Percentiles rank a stretch among this genome's conserved stretches.
Evolutionary conservation across 176 grass and related monocot species (phyloP).

Genomic region (Canna indica): DNA sequence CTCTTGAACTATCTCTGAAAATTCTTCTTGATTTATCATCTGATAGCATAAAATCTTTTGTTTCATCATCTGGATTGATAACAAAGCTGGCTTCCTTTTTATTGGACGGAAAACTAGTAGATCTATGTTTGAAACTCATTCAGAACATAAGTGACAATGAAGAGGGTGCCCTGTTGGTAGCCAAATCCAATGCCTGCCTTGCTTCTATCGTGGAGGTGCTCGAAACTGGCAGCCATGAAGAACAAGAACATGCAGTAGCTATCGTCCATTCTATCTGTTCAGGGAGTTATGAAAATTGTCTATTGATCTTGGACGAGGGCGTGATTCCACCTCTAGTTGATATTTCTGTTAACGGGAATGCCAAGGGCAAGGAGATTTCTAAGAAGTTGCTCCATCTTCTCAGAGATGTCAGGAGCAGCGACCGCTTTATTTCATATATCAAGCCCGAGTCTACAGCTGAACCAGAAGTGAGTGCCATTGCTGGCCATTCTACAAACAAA

Average conservation of each 20-base stretch:
- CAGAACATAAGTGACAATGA: constrained; percentile 48
- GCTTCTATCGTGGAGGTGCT: constrained; percentile 60
- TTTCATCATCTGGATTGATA: constrained; percentile 57
- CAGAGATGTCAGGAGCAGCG: constrained; percentile 47
- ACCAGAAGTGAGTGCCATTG: constrained; percentile 18
- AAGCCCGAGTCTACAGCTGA: constrained; percentile 27
- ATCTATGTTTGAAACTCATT: constrained; percentile 59
- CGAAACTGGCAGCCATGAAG: constrained; percentile 45
- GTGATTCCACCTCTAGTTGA: constrained; percentile 86
- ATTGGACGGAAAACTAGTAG: constrained; percentile 37
- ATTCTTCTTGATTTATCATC: constrained; percentile 57
- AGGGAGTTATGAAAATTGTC: constrained; percentile 42
- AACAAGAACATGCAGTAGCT: constrained; percentile 54
- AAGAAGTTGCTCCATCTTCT: constrained; percentile 65
- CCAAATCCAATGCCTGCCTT: constrained; percentile 42
- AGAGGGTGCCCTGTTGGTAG: constrained; percentile 42
- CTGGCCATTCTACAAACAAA: constrained; percentile 23
- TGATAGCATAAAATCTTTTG: constrained; percentile 32
- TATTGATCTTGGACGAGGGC: constrained; percentile 74
- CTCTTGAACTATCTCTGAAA: constrained; percentile 44
- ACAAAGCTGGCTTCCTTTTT: constrained; percentile 49
- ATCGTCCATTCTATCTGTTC: constrained; percentile 66
- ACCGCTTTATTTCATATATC: constrained; percentile 36
- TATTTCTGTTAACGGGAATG: constrained; percentile 65
- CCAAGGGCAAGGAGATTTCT: constrained; percentile 43